Evolutionary conservation across 177 flowering plant species (phyloP), one percentile per base, ranked within the genome.

Genomic region (Vitis hybrid): DNA sequence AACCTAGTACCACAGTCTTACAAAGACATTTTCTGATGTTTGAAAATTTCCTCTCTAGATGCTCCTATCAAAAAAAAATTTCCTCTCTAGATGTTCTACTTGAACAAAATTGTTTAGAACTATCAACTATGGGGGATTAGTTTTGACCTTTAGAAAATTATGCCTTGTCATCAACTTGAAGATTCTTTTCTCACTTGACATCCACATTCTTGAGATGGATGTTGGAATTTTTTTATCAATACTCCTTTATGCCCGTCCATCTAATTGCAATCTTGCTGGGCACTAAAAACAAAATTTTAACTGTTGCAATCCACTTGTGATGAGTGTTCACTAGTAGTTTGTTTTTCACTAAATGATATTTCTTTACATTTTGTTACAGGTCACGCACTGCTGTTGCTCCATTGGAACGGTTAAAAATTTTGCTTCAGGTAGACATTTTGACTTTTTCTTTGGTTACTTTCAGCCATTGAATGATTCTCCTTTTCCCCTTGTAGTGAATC

Each of bases 381-480:
- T 90, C 98, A 19, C 88, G 98, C 2, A 88, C 98, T 62, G 94
- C 98, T 74, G 98, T 94, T 78, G 98, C 98, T 71, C 98, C 98
- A 12, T 75, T 94, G 71, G 98, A 94, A 76, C 82, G 98, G 63
- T 28, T 94, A 50, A 94, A 94, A 71, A 94, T 94, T 50, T 75
- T 94, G 81, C 92, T 92, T 1, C 98, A 94, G 98, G 98, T 94
- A 76, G 38, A 44, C 22, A 65, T 59, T 19, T 65, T 55, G 28
- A 12, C n/a, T 38, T 38, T 58, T 51, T 13, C 18, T 60, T 24
- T 33, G 54, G 31, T 20, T 17, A 8, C 51, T 44, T 64, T 22
- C 51, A 19, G 47, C 1, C 11, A 17, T 28, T 11, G 51, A 51
- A 59, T 49, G 53, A 33, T 44, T 55, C 17, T n/a, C 12, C 13